Evolutionary conservation across 2,329 filamentous ascomycete species (phyloP), one percentile per base, ranked within the genome.

Genomic region (Metarhizium album): DNA sequence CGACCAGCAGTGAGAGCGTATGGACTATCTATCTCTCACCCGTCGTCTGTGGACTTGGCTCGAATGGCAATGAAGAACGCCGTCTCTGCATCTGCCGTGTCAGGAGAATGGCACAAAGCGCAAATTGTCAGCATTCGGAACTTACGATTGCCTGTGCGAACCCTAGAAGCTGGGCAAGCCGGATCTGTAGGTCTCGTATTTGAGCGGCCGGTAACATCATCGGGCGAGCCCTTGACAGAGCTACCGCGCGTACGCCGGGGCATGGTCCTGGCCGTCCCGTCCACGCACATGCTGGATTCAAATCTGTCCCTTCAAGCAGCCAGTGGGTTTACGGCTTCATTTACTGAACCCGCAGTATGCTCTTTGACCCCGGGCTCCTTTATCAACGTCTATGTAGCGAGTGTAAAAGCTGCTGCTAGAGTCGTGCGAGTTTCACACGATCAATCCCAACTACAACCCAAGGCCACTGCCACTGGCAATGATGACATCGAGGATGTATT

Each of bases 111-210:
- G 91, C 82, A 87, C 55, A 75, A 76, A 23, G 89, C 91, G 5
- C 83, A 79, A 42, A 82, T 97, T 49, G 83, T 87, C 43, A 97
- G 90, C 59, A 83, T 96, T 42, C 84, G 91, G 22, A 95, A 95
- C 58, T 73, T 98, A 8, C 82, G 91, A 4, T 73, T 96, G 3
- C 88, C 91, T 0, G 90, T 96, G 0, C 80, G 82, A 45, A 80
- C 77, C 0, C 75, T 97, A 7, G 76, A 83, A 47, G 76, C 83
- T 16, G 89, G 88, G 9, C 91, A 98, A 67, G 90, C 91, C 5
- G 93, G 91, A 1, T 96, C 90, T 0, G 78, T 98, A 49, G 91
- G 90, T 0, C 73, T 97, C 47, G 76, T 85, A 2, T 75, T 85
- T n/a, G 71, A 77, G 31, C 58, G 67, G 7, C 35, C 24, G 20